Evolutionary conservation across 805 yeast species (phyloP).

Genomic region (Candida succiphila): DNA sequence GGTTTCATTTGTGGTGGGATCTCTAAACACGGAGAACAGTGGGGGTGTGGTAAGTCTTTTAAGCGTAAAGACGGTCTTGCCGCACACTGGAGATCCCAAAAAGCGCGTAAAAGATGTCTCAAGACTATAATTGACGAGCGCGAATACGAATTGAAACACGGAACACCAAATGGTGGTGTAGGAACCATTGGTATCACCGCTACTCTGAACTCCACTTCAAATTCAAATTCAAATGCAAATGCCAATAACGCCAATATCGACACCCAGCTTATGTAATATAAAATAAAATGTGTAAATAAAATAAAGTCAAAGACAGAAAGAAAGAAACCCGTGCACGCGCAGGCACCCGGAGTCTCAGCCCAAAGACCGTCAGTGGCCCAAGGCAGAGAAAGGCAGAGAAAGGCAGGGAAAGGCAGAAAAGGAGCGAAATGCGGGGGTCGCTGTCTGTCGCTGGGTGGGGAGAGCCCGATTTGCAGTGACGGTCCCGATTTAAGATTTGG

Average conservation of each 20-base stretch:
- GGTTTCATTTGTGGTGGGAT: conserved; percentile 21
- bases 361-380: too few relatives aligned
- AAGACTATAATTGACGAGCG: conserved; percentile 3
- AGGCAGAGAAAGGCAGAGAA: too few relatives aligned
- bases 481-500: too few relatives aligned
- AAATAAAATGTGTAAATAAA: too few relatives aligned
- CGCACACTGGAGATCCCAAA: conserved; percentile 26
- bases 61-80: conserved; percentile 24
- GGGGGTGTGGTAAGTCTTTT: conserved; percentile 27
- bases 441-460: too few relatives aligned
- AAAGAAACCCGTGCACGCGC: too few relatives aligned
- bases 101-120: conserved; percentile 23
- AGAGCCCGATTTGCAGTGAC: too few relatives aligned
- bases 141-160: conserved; percentile 1
- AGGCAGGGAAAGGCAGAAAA: too few relatives aligned
- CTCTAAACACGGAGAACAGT: conserved; percentile 16
- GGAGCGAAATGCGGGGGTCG: too few relatives aligned
- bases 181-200: background rate
- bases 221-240: background rate
- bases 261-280: background rate
- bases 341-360: too few relatives aligned
- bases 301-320: too few relatives aligned
- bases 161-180: conserved; percentile 1
- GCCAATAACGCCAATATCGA: background rate
- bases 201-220: background rate